A percentile compares a stretch with the other conserved stretches of the same genome.
Evolutionary conservation across 345 rosid genomes (phyloP).

Genomic region (Euphorbia pulcherrima): DNA sequence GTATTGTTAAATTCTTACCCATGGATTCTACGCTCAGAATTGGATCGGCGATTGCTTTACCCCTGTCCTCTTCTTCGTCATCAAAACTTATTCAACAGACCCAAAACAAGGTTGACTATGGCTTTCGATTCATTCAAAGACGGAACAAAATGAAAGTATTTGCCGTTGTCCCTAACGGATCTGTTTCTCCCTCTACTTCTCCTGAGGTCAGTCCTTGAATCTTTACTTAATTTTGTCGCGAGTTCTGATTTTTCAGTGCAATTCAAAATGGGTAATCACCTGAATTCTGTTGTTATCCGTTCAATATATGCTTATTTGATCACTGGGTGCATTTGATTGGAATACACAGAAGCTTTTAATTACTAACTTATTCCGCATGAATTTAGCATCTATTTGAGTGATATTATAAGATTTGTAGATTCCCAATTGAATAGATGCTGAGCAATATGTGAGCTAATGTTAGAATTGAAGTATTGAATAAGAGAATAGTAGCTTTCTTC

Average conservation of each 20-base stretch:
- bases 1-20: not conserved
- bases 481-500: not conserved
- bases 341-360: not conserved
- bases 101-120: conserved; percentile 8
- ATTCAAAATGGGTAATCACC: not conserved
- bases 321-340: not conserved
- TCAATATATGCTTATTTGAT: not conserved
- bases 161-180: conserved; percentile 38
- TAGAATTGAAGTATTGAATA: not conserved
- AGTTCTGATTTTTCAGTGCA: not conserved
- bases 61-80: conserved; percentile 27
- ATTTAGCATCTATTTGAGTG: no score
- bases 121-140: conserved; percentile 21
- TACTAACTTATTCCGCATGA: no score
- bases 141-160: conserved; percentile 15
- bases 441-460: not conserved
- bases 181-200: conserved; percentile 38
- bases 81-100: conserved; percentile 17
- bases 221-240: not conserved
- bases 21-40: conserved; percentile 39
- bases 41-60: conserved; percentile 25
- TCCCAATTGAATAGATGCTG: not conserved
- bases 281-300: not conserved
- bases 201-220: conserved; percentile 34
- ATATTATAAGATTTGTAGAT: not conserved